Conservation (phyloP, 768 basidiomycete species). For the Leccinum truebloodii region DNA sequence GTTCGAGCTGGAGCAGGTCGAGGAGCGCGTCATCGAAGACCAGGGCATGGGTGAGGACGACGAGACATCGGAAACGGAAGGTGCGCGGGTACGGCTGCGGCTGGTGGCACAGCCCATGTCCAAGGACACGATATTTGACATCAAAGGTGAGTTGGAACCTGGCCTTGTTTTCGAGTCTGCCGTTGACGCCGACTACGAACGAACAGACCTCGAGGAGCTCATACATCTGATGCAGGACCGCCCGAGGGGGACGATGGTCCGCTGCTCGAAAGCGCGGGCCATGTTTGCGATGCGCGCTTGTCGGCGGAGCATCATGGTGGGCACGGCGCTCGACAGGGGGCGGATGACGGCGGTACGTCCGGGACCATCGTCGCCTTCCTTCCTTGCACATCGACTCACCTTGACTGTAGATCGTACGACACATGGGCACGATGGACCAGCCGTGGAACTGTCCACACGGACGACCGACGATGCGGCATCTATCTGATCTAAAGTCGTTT, state of each 20-base stretch:
- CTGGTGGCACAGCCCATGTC: conserved; percentile 87
- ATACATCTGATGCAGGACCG: conserved; percentile 81
- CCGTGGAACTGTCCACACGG: conserved; percentile 92
- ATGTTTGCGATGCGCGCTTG: conserved; percentile 99
- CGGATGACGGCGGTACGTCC: conserved; percentile 76
- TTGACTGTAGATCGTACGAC: conserved; percentile 59
- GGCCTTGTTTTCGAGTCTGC: accelerated
- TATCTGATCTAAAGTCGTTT: conserved; percentile 50
- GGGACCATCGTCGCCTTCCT: background rate
- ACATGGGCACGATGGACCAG: conserved; percentile 84
- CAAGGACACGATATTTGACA: conserved; percentile 87
- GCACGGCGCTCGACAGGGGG: conserved; percentile 70
- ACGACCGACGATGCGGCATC: conserved; percentile 79
- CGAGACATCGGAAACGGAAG: background rate
- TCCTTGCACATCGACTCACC: too few species aligned
- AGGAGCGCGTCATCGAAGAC: conserved; percentile 30
- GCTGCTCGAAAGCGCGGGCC: conserved; percentile 87
- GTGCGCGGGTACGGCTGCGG: conserved; percentile 44
- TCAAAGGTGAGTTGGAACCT: conserved; percentile 58
- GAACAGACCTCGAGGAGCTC: conserved; percentile 87
- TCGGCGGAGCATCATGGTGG: conserved; percentile 95
- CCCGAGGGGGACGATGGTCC: conserved; percentile 78
- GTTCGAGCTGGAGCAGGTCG: conserved; percentile 73
- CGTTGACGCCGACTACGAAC: too few species aligned
- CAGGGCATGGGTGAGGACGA: background rate